Evolutionary conservation across 1,284 basidiomycete species (phyloP), one percentile per base, ranked within the genome.

Genomic region (Anthracocystis setariae): DNA sequence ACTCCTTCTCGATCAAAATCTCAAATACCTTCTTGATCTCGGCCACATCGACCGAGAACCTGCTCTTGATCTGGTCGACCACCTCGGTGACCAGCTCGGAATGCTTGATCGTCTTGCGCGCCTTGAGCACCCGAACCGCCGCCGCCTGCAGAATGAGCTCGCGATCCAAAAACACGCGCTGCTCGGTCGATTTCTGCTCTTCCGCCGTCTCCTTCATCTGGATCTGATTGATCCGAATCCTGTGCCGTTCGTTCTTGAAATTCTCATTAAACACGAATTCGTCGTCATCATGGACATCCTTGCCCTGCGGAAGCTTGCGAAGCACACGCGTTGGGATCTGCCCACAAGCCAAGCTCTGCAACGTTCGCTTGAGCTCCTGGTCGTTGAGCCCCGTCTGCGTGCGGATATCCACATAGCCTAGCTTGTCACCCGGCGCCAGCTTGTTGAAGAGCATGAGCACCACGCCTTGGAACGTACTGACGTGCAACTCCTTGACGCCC

Each of bases 141-240:
- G 94, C 93, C 0, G 94, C 93, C 75, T 98, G 94, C 24, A 98
- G 86, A 50, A 91, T 89, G 65, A 90, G 88, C 64, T 91, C 90
- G 60, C 95, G 89, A 83, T 97, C 93, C 35, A 90, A 88, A 63
- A 94, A 90, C 40, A 98, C 93, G 39, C 90, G 88, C 17, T 87
- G 87, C 77, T 93, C 91, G 8, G 93, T 95, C 68, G 89, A 88
- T 71, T 88, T 88, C 24, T 90, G 89, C 85, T 98, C 95, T 81
- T 97, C 94, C 32, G 88, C 91, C 61, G 92, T 90, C 76, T 94
- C 91, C 80, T 94, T 93, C 45, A 91, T 90, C 84, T 98, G 95
- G 67, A 98, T 96, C 50, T 94, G 92, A 81, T 95, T 97, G 85
- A 98, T 95, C 83, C 92, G 91, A 46, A 98, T 89, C 75, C 90